Evolutionary conservation across 345 rosid genomes (phyloP).

Genomic region (Gossypium raimondii): DNA sequence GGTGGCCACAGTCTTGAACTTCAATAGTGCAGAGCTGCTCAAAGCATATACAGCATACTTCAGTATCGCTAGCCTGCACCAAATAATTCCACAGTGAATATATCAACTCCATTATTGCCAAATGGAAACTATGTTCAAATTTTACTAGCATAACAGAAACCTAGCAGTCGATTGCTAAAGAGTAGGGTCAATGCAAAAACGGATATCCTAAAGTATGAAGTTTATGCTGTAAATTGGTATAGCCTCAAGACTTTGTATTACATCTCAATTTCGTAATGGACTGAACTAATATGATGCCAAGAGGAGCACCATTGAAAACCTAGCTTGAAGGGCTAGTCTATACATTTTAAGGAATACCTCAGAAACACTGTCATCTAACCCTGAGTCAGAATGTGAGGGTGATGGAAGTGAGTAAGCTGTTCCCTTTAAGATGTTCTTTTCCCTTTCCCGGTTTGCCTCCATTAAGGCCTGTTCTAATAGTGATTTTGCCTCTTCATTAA

Average conservation of each 20-base stretch:
- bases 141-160: not conserved
- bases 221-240: not conserved
- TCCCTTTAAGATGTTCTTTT: conserved; percentile 75
- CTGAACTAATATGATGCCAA: not conserved
- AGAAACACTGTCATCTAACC: conserved; percentile 53
- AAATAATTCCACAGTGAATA: conserved; percentile 1
- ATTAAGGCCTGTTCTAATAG: conserved; percentile 78
- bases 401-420: conserved; percentile 55
- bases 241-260: not conserved
- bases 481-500: conserved; percentile 74
- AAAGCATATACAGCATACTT: conserved; percentile 93
- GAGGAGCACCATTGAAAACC: not conserved
- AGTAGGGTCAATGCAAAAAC: not conserved
- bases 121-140: not conserved
- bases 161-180: not conserved
- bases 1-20: conserved; percentile 94
- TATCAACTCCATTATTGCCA: conserved; percentile 9
- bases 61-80: conserved; percentile 69
- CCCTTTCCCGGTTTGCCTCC: conserved; percentile 86
- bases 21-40: conserved; percentile 94
- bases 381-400: conserved; percentile 60
- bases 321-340: not conserved
- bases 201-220: not conserved
- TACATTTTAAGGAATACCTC: conserved; percentile 48
- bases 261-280: not conserved